Percentiles rank a stretch among this genome's conserved stretches.
These are phyloP conservation scores for Xylariaceae sp. DNA, from an alignment of 2,329 filamentous ascomycete genomes.

Conservation along the genomic window DNA sequence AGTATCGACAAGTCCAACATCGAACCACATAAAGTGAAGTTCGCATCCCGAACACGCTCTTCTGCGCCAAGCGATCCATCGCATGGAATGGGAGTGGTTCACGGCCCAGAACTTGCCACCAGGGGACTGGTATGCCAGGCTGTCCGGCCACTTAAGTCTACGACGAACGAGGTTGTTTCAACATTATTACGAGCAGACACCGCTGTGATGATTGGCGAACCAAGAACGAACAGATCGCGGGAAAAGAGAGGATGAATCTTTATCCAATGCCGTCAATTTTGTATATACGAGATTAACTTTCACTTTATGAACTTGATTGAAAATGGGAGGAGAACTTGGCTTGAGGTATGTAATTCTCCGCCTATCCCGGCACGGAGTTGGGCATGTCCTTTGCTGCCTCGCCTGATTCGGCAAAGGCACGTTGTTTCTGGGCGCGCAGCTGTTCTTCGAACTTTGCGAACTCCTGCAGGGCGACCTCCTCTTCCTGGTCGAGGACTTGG, in stretches of 20 bases:
- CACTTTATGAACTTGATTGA: slow-evolving; percentile 4
- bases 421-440: slow-evolving; percentile 49
- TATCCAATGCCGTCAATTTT: not conserved
- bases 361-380: slow-evolving; percentile 36
- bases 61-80: slow-evolving; percentile 10
- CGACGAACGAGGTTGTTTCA: too few relatives aligned
- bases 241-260: not conserved
- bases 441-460: slow-evolving; percentile 96
- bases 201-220: not conserved
- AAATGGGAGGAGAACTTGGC: slow-evolving; percentile 3
- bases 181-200: too few relatives aligned
- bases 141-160: too few relatives aligned
- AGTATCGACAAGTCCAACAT: too few relatives aligned
- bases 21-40: not conserved
- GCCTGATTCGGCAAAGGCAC: slow-evolving; percentile 34
- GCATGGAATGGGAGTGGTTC: too few relatives aligned
- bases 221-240: not conserved
- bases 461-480: slow-evolving; percentile 78
- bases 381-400: slow-evolving; percentile 37
- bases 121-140: too few relatives aligned
- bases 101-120: too few relatives aligned
- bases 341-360: not conserved
- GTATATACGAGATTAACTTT: slow-evolving; percentile 9
- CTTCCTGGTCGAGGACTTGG: slow-evolving; percentile 86
- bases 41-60: slow-evolving; percentile 11